These are phyloP conservation scores for Daldinia bambusicola DNA, from an alignment of 495 filamentous ascomycete species.

Conservation along the genomic window DNA sequence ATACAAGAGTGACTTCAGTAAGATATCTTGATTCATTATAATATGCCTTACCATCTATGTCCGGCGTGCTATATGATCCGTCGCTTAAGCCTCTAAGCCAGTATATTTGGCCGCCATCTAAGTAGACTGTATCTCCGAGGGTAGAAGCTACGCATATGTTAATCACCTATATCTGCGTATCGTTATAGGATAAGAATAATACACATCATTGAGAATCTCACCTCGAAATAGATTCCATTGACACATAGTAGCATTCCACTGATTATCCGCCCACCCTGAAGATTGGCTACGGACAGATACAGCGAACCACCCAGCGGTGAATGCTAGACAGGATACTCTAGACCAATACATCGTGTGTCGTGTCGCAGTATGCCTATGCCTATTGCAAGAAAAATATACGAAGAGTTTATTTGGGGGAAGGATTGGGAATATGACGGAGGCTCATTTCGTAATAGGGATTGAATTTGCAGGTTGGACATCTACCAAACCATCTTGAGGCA, in stretches of 20 bases:
- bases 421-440: conserved; percentile 26
- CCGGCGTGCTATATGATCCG: conserved; percentile 39
- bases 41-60: conserved; percentile 51
- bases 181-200: too few species aligned
- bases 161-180: conserved; percentile 4
- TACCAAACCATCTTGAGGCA: conserved; percentile 13
- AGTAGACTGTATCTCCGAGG: conserved; percentile 72
- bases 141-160: conserved; percentile 62
- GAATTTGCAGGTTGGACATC: conserved; percentile 9
- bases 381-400: conserved; percentile 23
- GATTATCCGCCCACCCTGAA: conserved; percentile 52
- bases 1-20: conserved; percentile 10
- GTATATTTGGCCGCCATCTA: conserved; percentile 71
- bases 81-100: conserved; percentile 59
- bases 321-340: conserved; percentile 40
- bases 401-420: conserved; percentile 16
- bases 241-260: conserved; percentile 67
- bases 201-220: conserved; percentile 38
- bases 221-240: conserved; percentile 66
- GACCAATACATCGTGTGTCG: conserved; percentile 41
- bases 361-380: conserved; percentile 12
- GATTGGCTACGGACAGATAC: conserved; percentile 47
- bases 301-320: conserved; percentile 38
- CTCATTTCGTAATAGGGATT: conserved; percentile 31
- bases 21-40: background rate